A percentile compares a stretch with the other conserved stretches of the same genome.
phyloP scores from a whole-genome alignment of 2,329 filamentous ascomycete genomes.

The Dendryphion nanum region DNA sequence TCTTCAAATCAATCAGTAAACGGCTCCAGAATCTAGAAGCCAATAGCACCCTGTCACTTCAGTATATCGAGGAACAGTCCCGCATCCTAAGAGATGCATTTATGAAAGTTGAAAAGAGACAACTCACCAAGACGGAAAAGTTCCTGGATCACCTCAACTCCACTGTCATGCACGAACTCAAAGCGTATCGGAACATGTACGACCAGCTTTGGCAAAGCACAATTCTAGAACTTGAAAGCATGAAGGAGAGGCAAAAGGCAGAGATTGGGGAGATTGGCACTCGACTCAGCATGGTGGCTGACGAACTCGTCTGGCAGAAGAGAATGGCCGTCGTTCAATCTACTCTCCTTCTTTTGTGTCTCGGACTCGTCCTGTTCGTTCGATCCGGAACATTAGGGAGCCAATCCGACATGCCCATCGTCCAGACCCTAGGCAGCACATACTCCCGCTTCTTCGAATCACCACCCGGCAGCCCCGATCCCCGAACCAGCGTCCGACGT shows the following conservation, averaged over 20 bases:
- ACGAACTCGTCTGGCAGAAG: constrained; percentile 82
- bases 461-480: constrained; percentile 37
- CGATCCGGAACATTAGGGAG: constrained; percentile 36
- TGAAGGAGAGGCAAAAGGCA: constrained; percentile 77
- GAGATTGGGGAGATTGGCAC: constrained; percentile 80
- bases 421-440: constrained; percentile 43
- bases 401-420: constrained; percentile 43
- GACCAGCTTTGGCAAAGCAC: constrained; percentile 97
- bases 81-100: constrained; percentile 85
- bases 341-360: constrained; percentile 79
- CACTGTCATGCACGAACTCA: constrained; percentile 75
- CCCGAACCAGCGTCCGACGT: constrained; percentile 14
- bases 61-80: constrained; percentile 97
- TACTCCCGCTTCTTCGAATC: constrained; percentile 37
- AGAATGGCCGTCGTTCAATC: constrained; percentile 92
- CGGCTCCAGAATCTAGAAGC: constrained; percentile 86
- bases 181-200: constrained; percentile 68
- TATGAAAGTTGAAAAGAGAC: constrained; percentile 80
- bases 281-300: constrained; percentile 83
- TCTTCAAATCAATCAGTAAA: constrained; percentile 96
- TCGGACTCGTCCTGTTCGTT: constrained; percentile 81
- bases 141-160: constrained; percentile 85
- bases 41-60: constrained; percentile 87
- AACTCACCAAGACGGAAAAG: constrained; percentile 75
- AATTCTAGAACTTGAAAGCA: constrained; percentile 83